Evolutionary conservation across 257 asterid species (phyloP), one percentile per base, ranked within the genome.

Genomic region (Scutellaria minor): DNA sequence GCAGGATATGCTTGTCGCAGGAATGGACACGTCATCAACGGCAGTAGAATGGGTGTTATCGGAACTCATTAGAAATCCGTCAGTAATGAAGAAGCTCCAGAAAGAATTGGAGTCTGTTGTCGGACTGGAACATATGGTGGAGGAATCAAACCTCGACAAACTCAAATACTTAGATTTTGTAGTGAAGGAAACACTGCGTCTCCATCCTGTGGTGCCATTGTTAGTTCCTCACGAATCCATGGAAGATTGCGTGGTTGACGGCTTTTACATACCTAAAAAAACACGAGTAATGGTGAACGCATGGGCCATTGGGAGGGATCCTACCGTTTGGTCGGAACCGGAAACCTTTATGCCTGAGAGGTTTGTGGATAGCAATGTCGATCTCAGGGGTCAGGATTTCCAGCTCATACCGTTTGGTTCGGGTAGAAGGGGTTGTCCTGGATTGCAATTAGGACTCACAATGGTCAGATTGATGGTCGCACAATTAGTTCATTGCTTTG

Each of bases 221-320:
- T 6, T 83, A 4, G 2, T 79, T 59, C 85, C 83, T 7, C 87
- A 71, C 6, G 75, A 64, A 11, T 57, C 85, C 12, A 72, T 72
- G 59, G 80, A 83, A 50, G 83, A 83, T 9, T 80, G 82, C 6
- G 64, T 9, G 6, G 54, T 83, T 2, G 58, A 75, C 2, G 85
- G 79, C 3, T 83, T 54, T 47, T 31, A 75, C 70, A 22, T 83
- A 5, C 83, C 85, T 0, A 80, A 80, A 48, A 59, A 24, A 7
- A 44, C 87, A 0, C 53, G 70, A 50, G 3, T 78, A 1, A 14
- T 77, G 2, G 81, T 83, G 53, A 83, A 80, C 11, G 51, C 15
- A 6, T 83, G 80, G 82, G 80, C 84, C 1, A 83, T 79, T 2
- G 77, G 79, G 64, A 64, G 82, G 11, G 85, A 83, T 50, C 84